Evolutionary conservation across 2,329 filamentous ascomycete genomes (phyloP), one percentile per base, ranked within the genome.

Genomic region (Chrysoporthe deuterocubensis): DNA sequence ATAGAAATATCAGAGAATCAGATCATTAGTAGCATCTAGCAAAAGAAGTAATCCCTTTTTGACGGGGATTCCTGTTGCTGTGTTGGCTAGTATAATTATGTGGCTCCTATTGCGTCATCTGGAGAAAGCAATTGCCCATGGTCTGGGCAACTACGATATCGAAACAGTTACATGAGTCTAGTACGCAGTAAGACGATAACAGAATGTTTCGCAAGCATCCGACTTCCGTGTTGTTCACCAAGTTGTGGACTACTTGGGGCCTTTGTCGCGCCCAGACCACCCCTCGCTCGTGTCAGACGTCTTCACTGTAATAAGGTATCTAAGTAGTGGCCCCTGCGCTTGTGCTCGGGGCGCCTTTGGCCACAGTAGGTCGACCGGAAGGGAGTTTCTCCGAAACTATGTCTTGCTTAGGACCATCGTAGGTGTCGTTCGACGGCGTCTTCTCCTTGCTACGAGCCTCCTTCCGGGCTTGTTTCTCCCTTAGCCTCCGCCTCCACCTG

Each of bases 401-500:
- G 43, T 26, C 37, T 34, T 50, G 14, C 34, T 60, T 48, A 40
- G 34, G 57, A 42, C 34, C 48, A 2, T 8, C 2, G 32, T 54
- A 21, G n/a, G 3, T 42, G 13, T 21, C 42, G 26, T 32, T 42
- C 9, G 3, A 37, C 56, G 3, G 26, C 59, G 46, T 56, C 42
- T 68, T 69, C 48, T 60, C 62, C 43, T 57, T 50, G 18, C n/a
- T 43, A 43, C 59, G 66, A 21, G 65, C 65, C 66, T 71, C 64
- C 65, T 73, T 76, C n/a, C 69, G 69, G 18, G 70, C 69, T 42
- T 73, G 72, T 65, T 76, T 77, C 37, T 73, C 71, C 60, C 70
- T 74, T 60, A 77, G 70, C 44, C 78, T 73, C 4, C 74, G 71
- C 42, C 84, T 76, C 84, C 83, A 86, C 56, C 69, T 73, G 11